phyloP scores from a whole-genome alignment of 1,284 basidiomycete species.

The Ceratobasidium sp. region DNA sequence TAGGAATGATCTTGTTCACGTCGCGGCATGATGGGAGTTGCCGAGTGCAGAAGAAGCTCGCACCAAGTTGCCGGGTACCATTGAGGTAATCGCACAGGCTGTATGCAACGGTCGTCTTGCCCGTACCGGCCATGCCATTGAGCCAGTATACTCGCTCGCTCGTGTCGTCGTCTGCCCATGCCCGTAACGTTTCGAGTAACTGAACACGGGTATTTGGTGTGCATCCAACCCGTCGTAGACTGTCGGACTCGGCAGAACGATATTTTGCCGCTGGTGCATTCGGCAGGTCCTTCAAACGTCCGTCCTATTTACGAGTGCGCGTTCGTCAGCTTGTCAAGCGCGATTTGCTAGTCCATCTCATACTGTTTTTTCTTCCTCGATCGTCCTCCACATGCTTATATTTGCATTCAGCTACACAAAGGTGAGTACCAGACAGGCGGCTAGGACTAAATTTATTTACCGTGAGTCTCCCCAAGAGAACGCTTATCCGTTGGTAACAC shows the following conservation, averaged over 20 bases:
- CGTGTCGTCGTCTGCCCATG: neutral
- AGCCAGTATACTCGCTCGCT: slow-evolving; percentile 16
- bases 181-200: neutral
- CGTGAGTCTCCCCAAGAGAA: neutral
- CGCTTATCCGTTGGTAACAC: slow-evolving; percentile 12
- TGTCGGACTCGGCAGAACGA: neutral
- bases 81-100: slow-evolving; percentile 18
- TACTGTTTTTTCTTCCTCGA: slow-evolving; percentile 3
- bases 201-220: neutral
- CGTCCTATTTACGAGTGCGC: neutral
- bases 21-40: slow-evolving; percentile 5
- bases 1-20: slow-evolving; percentile 14
- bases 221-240: neutral
- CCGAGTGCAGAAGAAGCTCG: slow-evolving; percentile 31
- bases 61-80: neutral
- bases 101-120: slow-evolving; percentile 22
- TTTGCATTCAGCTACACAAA: slow-evolving; percentile 19
- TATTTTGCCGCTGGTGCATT: neutral
- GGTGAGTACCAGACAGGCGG: neutral
- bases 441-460: neutral
- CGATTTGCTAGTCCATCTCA: neutral
- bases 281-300: neutral
- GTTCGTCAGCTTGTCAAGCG: neutral
- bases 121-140: neutral
- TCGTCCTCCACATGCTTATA: neutral